A percentile compares a stretch with the other conserved stretches of the same genome.
Evolutionary conservation across 805 yeast species (phyloP).

Genomic region (Candida andamanensis): DNA sequence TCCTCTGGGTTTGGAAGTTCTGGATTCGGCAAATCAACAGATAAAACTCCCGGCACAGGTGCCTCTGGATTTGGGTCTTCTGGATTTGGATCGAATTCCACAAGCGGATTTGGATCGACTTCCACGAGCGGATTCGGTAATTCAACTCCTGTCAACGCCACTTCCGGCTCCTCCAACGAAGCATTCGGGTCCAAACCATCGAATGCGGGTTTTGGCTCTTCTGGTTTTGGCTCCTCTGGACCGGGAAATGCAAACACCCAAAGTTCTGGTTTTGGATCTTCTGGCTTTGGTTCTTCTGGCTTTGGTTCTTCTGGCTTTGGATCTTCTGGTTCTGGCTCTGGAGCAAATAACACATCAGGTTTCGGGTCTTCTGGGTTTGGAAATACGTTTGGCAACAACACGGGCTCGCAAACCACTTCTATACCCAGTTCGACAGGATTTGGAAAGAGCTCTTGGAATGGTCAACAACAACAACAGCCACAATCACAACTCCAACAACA

Average conservation of each 20-base stretch:
- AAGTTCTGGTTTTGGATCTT: constrained; percentile 11
- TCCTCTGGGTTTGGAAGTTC: constrained; percentile 8
- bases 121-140: constrained; percentile 2
- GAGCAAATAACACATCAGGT: constrained; percentile 1
- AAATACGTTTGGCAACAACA: neutral
- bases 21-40: neutral
- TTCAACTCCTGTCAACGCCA: constrained; percentile 8
- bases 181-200: constrained; percentile 4
- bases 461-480: too few relatives aligned
- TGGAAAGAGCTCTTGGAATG: neutral
- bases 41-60: neutral
- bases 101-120: constrained; percentile 3
- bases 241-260: too few relatives aligned
- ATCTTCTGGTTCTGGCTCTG: constrained; percentile 8
- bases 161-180: constrained; percentile 6
- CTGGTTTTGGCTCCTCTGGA: constrained; percentile 9
- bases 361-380: constrained; percentile 5
- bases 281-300: too few relatives aligned
- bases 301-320: constrained; percentile 9
- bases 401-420: constrained; percentile 1
- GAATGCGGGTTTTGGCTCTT: neutral
- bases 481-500: too few relatives aligned
- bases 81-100: constrained; percentile 6
- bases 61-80: constrained; percentile 8
- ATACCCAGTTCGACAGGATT: too few relatives aligned